Evolutionary conservation across 495 filamentous ascomycete genomes (phyloP), one percentile per base, ranked within the genome.

Genomic region (Filosporella fistucella): DNA sequence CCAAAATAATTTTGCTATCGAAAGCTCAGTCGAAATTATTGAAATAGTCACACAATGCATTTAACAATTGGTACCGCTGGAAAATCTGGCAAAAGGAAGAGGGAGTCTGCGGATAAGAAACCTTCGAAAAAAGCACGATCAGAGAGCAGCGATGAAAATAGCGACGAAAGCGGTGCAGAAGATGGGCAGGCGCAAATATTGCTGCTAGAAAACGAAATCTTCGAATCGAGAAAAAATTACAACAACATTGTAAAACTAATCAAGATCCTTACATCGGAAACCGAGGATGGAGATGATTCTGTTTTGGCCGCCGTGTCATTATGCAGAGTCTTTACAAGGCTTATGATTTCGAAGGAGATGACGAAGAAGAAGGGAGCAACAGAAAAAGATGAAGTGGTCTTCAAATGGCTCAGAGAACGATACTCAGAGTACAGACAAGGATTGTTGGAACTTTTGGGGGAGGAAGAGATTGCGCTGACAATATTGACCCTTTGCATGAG

Each of bases 231-330:
- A 49, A 86, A 86, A 62, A 74, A 95, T 63, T 96, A 93, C 73
- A 96, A 98, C 70, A 89, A 93, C 56, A 94, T 96, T 58, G 81
- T 82, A 8, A 81, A 71, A 0, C 65, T 97, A 32, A 70, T 94
- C 28, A 71, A 73, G 8, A 69, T 81, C 53, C 69, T 82, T 9
- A 69, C 77, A 63, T 54, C 54, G 14, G 48, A 61, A 28, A 48
- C 55, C 25, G 18, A 52, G n/a, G 64, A 76, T 14, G 14, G 38
- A 12, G 65, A 77, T 13, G 63, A 71, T 5, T 53, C 66, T 0
- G 57, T 85, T 9, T 68, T 81, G 17, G 86, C 89, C 0, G 78
- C 84, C 0, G 84, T 95, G 14, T 80, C 89, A 1, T 71, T 97
- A 22, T 97, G 90, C 61, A 81, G 91, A 50, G 84, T 91, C n/a